Evolutionary conservation across 805 yeast species (phyloP).

Genomic region (Cyberlindnera samutprakarnensis): DNA sequence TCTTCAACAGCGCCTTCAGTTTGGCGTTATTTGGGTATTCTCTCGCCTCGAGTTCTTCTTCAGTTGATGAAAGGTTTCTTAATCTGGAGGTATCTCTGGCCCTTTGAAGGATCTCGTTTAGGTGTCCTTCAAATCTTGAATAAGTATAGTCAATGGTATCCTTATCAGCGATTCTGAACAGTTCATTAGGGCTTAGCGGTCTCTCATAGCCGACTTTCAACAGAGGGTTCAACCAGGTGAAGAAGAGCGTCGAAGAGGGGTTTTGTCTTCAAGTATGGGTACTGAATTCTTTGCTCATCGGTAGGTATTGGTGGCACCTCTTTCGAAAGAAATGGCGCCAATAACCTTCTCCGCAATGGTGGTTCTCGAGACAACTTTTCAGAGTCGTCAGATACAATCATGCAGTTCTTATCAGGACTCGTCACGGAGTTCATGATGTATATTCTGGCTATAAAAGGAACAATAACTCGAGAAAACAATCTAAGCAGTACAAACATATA

Average conservation of each 20-base stretch:
- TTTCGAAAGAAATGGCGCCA: constrained; percentile 29
- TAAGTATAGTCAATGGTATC: constrained; percentile 32
- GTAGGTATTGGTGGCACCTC: constrained; percentile 46
- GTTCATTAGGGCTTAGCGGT: constrained; percentile 58
- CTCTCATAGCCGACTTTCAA: constrained; percentile 64
- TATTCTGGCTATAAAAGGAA: no score
- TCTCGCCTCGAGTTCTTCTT: constrained; percentile 32
- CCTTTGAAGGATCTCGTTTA: constrained; percentile 26
- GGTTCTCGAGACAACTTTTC: not conserved
- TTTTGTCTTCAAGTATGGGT: constrained; percentile 35
- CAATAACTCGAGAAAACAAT: no score
- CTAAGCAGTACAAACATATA: no score
- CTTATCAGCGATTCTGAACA: constrained; percentile 34
- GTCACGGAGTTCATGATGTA: no score
- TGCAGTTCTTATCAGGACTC: no score
- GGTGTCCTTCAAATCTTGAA: constrained; percentile 26
- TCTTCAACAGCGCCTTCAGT: constrained; percentile 33
- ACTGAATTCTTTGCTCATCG: constrained; percentile 39
- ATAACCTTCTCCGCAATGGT: constrained; percentile 27
- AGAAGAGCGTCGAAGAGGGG: constrained; percentile 37
- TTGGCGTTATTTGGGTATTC: constrained; percentile 34
- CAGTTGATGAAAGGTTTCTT: constrained; percentile 28
- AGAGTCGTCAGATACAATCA: no score
- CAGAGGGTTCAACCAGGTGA: constrained; percentile 65
- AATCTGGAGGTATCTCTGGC: constrained; percentile 24